Evolutionary conservation across 768 basidiomycete genomes (phyloP).

Genomic region (Boletus rubescentipes): DNA sequence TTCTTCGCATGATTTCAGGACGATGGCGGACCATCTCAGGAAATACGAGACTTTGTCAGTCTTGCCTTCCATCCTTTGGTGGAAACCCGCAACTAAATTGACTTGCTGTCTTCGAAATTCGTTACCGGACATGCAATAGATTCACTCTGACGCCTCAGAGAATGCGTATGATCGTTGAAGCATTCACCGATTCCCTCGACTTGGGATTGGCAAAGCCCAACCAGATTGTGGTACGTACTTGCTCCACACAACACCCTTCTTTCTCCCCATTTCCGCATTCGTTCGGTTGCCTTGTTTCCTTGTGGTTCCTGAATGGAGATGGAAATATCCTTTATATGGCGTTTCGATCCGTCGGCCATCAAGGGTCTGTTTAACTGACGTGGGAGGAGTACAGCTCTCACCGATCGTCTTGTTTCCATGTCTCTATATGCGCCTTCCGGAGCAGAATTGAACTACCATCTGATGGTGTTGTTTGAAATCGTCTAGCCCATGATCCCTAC

Average conservation of each 20-base stretch:
- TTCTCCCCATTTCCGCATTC: background rate
- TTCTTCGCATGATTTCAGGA: conserved; percentile 43
- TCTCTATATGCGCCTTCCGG: conserved; percentile 1
- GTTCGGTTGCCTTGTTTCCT: conserved; percentile 4
- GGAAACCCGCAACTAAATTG: conserved; percentile 1
- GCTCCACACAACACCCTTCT: background rate
- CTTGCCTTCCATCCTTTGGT: conserved; percentile 2
- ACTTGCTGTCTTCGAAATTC: background rate
- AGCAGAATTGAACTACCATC: background rate
- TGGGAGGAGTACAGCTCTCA: background rate
- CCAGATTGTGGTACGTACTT: conserved; percentile 81
- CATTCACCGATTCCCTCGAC: conserved; percentile 91
- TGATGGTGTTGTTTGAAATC: conserved; percentile 10
- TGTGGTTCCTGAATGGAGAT: background rate
- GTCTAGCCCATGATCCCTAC: conserved; percentile 93
- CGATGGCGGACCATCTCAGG: conserved; percentile 91
- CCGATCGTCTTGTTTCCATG: background rate
- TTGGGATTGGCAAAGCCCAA: conserved; percentile 76
- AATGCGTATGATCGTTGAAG: conserved; percentile 96
- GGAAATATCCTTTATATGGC: conserved; percentile 1
- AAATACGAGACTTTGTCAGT: conserved; percentile 86
- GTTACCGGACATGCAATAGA: conserved; percentile 35
- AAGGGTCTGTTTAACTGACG: background rate
- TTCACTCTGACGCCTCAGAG: conserved; percentile 87
- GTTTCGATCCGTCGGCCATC: background rate